Evolutionary conservation across 164 flowering plant genomes (phyloP).

Genomic region (Protea cynaroides): DNA sequence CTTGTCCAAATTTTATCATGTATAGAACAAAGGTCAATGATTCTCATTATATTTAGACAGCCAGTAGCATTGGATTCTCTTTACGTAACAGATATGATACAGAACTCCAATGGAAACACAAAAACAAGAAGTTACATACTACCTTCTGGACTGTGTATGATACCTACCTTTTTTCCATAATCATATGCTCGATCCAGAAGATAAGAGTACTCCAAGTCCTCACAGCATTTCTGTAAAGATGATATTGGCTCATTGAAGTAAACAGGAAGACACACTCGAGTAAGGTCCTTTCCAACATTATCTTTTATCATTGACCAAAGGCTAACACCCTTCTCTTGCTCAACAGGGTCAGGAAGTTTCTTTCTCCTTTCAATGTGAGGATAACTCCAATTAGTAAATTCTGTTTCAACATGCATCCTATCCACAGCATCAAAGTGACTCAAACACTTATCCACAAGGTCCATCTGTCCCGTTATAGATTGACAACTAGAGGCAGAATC

Average conservation of each 20-base stretch:
- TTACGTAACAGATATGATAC: too few relatives aligned
- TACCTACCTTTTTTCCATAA: slow-evolving; percentile 59
- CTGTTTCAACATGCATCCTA: slow-evolving; percentile 23
- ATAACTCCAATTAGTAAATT: slow-evolving; percentile 12
- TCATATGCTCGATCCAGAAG: slow-evolving; percentile 82
- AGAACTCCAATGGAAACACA: too few relatives aligned
- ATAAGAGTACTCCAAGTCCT: slow-evolving; percentile 83
- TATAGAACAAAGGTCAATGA: too few relatives aligned
- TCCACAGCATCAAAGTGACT: slow-evolving; percentile 17
- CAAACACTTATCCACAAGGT: slow-evolving; percentile 13
- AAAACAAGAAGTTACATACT: too few relatives aligned
- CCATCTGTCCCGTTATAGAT: slow-evolving; percentile 11
- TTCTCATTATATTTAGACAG: too few relatives aligned
- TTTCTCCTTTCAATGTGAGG: slow-evolving; percentile 52
- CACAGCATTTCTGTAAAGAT: slow-evolving; percentile 88
- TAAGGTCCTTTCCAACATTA: slow-evolving; percentile 89
- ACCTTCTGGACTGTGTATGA: not conserved
- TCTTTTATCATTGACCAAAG: slow-evolving; percentile 96
- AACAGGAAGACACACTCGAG: slow-evolving; percentile 89
- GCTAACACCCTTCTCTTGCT: slow-evolving; percentile 88
- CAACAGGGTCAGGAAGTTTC: slow-evolving; percentile 77
- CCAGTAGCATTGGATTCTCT: too few relatives aligned
- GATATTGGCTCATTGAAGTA: slow-evolving; percentile 95
- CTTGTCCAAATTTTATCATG: too few relatives aligned
- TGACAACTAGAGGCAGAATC: slow-evolving; percentile 30